These are phyloP conservation scores for Lophium mytilinum DNA, from an alignment of 495 filamentous ascomycete species.

Conservation along the genomic window DNA sequence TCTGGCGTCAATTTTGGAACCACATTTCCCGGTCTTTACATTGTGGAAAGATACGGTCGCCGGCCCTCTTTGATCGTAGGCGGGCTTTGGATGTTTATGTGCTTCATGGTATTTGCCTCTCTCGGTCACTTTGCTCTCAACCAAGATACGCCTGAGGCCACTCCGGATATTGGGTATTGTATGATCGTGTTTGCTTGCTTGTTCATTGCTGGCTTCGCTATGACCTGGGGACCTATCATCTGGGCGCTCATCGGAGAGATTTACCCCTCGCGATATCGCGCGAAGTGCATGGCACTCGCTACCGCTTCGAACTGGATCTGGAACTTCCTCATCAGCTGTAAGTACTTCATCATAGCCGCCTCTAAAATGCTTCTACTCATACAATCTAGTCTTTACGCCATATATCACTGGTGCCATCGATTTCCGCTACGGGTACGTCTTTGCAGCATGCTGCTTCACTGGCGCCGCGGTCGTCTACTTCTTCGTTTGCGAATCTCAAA, in stretches of 20 bases:
- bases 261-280: slow-evolving; percentile 69
- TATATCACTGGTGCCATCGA: slow-evolving; percentile 61
- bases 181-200: slow-evolving; percentile 14
- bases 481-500: slow-evolving; percentile 65
- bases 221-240: slow-evolving; percentile 75
- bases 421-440: slow-evolving; percentile 71
- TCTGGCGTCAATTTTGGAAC: slow-evolving; percentile 65
- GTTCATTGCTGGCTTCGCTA: slow-evolving; percentile 32
- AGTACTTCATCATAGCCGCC: too few species aligned
- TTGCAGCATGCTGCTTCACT: slow-evolving; percentile 59
- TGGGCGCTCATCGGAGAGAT: slow-evolving; percentile 77
- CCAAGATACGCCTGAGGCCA: background rate
- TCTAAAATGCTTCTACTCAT: too few species aligned
- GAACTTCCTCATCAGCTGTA: slow-evolving; percentile 72
- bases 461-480: slow-evolving; percentile 61
- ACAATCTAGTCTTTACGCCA: slow-evolving; percentile 56
- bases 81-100: slow-evolving; percentile 42
- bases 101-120: slow-evolving; percentile 30
- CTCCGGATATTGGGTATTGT: slow-evolving; percentile 2
- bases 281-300: slow-evolving; percentile 67
- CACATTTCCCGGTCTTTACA: slow-evolving; percentile 64
- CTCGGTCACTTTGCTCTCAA: slow-evolving; percentile 29
- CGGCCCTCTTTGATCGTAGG: slow-evolving; percentile 58
- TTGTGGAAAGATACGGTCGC: slow-evolving; percentile 65
- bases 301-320: slow-evolving; percentile 81